Base-by-base conservation (phyloP, 495 filamentous ascomycete genomes). In the Daldinia bambusicola region DNA sequence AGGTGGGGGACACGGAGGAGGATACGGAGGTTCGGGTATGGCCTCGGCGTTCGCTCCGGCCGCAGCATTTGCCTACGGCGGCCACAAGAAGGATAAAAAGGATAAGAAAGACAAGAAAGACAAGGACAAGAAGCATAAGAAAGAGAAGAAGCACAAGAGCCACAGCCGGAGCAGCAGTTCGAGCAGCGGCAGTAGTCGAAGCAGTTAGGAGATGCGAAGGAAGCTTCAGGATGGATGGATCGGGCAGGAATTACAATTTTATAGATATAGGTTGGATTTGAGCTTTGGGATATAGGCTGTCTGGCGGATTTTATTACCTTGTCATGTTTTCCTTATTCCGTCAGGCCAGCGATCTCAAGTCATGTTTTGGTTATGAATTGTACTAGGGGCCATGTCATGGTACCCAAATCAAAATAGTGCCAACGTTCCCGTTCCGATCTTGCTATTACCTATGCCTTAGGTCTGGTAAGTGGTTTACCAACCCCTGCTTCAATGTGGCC, bases 71-170 rank as follows among this genome's bases (percentile, higher is more conserved):
- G 70, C 67, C 2, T 75, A 74, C 26, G 70, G 52, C 6, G 68
- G 71, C 1, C 36, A 64, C 36, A 70, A 67, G 67, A 30, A 45
- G 40, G 6, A 16, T 20, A 77, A 77, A 59, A 74, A 74, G 61
- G 63, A 78, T 34, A 77, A 77, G 70, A 76, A 77, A 45, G 50
- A 74, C 2, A 77, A 77, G 73, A 72, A 70, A 20, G 43, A 75
- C 20, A 70, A 70, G 68, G n/a, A n/a, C n/a, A 74, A 71, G 68
- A 74, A 71, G 45, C 67, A 76, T 38, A 75, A 69, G 36, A 61
- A n/a, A n/a, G n/a, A n/a, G 68, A 74, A 71, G 68, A 74, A 71
- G 45, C 67, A 76, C 45, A 75, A 69, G 36, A 61, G 68, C 20
- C 70, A 71, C 30, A 75, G 67, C 16, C 68, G 71, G 36, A 69